Conservation (phyloP, 371 early-diverging fungal genomes). For the Circinella minor region DNA sequence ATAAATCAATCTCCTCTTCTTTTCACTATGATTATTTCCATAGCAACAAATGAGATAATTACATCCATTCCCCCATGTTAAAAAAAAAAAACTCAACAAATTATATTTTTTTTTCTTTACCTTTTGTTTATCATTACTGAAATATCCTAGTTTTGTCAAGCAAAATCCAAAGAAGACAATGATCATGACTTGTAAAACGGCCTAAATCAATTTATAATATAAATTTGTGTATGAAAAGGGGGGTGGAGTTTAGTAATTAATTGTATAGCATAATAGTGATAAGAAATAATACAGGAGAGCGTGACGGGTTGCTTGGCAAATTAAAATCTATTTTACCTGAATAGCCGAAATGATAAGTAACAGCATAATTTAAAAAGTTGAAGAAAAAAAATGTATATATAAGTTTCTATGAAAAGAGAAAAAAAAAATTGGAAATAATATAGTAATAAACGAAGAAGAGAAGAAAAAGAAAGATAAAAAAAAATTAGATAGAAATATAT, state of each 20-base stretch:
- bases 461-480: slow-evolving; percentile 9
- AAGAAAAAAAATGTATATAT: too few relatives aligned
- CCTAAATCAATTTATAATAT: slow-evolving; percentile 31
- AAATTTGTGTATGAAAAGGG: background rate
- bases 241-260: background rate
- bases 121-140: slow-evolving; percentile 58
- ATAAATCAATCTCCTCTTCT: too few relatives aligned
- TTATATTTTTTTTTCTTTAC: slow-evolving; percentile 25
- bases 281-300: too few relatives aligned
- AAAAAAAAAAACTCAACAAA: too few relatives aligned
- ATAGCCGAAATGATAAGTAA: slow-evolving; percentile 24
- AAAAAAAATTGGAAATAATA: background rate
- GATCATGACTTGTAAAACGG: slow-evolving; percentile 64
- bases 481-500: too few relatives aligned
- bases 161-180: slow-evolving; percentile 57
- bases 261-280: background rate
- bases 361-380: slow-evolving; percentile 8
- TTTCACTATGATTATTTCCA: too few relatives aligned
- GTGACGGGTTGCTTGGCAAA: too few relatives aligned
- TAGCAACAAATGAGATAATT: too few relatives aligned
- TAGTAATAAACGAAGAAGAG: background rate
- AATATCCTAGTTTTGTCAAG: slow-evolving; percentile 51
- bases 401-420: too few relatives aligned
- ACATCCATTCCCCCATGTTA: too few relatives aligned
- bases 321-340: slow-evolving; percentile 13